A percentile compares a stretch with the other conserved stretches of the same genome.
These are phyloP conservation scores for Diaporthe helianthi DNA, from an alignment of 2,329 filamentous ascomycete species.

Conservation along the genomic window DNA sequence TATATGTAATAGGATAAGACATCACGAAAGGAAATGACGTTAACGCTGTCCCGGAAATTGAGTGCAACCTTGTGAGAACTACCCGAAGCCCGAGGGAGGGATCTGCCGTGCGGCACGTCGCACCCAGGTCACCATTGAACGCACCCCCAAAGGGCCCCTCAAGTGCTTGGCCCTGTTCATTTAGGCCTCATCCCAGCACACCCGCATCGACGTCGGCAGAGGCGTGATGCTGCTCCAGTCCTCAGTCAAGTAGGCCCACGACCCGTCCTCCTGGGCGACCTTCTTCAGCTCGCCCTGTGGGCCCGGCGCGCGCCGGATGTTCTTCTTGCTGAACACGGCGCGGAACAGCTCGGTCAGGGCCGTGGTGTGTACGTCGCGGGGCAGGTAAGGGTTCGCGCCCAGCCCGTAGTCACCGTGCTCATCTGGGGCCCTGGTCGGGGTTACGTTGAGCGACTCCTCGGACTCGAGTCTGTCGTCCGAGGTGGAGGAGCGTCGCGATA, in stretches of 20 bases:
- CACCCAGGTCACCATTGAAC: not conserved
- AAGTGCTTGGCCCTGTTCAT: too few species aligned
- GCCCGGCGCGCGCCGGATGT: constrained; percentile 67
- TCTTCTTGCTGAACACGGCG: constrained; percentile 65
- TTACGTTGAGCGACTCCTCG: constrained; percentile 61
- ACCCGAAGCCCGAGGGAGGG: not conserved
- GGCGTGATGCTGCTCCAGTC: constrained; percentile 58
- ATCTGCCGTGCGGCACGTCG: constrained; percentile 5
- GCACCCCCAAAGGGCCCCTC: too few species aligned
- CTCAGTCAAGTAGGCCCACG: constrained; percentile 69
- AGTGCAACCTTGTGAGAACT: not conserved
- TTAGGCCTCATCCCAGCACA: constrained; percentile 41
- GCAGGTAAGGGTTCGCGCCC: constrained; percentile 69
- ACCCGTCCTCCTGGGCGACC: constrained; percentile 61
- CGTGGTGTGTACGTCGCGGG: constrained; percentile 64
- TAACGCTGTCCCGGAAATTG: constrained; percentile 1
- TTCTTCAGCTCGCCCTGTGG: constrained; percentile 73
- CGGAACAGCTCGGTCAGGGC: constrained; percentile 74
- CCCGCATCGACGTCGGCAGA: constrained; percentile 46
- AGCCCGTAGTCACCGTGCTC: constrained; percentile 70
- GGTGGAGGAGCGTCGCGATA: constrained; percentile 68
- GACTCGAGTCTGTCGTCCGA: constrained; percentile 61
- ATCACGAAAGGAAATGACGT: too few species aligned
- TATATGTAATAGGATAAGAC: not conserved
- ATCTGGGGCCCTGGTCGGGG: constrained; percentile 68